A percentile compares a stretch with the other conserved stretches of the same genome.
These are phyloP conservation scores for Farysia itapuensis DNA, from an alignment of 1,284 basidiomycete genomes.

Conservation along the genomic window DNA sequence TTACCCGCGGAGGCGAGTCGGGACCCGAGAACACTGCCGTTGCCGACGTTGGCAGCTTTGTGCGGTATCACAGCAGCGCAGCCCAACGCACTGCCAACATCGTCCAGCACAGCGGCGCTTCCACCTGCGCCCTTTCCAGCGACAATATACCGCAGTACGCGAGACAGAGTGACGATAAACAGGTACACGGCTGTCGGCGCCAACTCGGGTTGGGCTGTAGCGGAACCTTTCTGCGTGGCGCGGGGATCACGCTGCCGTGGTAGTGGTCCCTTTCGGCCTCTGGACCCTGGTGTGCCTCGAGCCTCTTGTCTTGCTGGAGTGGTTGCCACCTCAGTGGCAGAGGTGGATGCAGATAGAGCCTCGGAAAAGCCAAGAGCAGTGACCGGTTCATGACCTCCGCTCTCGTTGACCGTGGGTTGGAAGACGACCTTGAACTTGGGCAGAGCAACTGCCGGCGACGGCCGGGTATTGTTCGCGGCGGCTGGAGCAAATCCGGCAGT, in stretches of 20 bases:
- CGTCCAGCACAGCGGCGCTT: slow-evolving; percentile 73
- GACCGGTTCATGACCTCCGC: slow-evolving; percentile 71
- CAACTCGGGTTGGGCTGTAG: slow-evolving; percentile 1
- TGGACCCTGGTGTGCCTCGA: slow-evolving; percentile 17
- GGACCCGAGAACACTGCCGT: background rate
- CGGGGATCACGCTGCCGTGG: slow-evolving; percentile 14
- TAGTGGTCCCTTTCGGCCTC: slow-evolving; percentile 24
- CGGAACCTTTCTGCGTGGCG: background rate
- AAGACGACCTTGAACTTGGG: slow-evolving; percentile 59
- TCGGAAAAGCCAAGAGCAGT: slow-evolving; percentile 87
- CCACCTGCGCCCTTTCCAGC: slow-evolving; percentile 73
- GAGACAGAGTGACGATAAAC: slow-evolving; percentile 84
- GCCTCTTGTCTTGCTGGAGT: background rate
- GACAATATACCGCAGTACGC: slow-evolving; percentile 75
- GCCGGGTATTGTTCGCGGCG: slow-evolving; percentile 1
- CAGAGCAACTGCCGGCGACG: slow-evolving; percentile 32
- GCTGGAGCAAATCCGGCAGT: slow-evolving; percentile 26
- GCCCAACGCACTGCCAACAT: slow-evolving; percentile 78
- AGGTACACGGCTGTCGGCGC: slow-evolving; percentile 66
- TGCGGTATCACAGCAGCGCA: slow-evolving; percentile 67
- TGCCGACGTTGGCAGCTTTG: background rate
- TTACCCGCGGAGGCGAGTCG: slow-evolving; percentile 68
- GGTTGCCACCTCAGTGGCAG: no score
- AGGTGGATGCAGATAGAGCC: no score
- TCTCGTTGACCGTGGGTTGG: slow-evolving; percentile 26